These are phyloP conservation scores for Tricholoma hemisulphureum DNA, from an alignment of 768 basidiomycete genomes.

Conservation along the genomic window DNA sequence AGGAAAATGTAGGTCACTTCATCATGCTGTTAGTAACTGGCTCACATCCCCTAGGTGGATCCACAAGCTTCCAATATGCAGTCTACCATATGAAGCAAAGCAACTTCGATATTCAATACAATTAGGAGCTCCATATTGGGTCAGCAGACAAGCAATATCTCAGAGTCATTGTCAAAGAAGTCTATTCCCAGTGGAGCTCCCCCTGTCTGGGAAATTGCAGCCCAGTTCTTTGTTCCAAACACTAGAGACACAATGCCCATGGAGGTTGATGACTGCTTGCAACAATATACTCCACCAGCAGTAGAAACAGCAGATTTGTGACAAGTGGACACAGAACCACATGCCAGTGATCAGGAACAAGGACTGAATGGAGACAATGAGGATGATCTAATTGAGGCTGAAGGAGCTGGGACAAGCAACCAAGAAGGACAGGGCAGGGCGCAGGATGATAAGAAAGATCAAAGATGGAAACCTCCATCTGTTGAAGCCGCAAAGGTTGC, in stretches of 20 bases:
- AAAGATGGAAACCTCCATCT: slow-evolving; percentile 1
- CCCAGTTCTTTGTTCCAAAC: not conserved
- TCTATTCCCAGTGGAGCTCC: not conserved
- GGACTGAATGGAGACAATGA: not conserved
- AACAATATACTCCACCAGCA: too few species aligned
- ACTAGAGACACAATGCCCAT: not conserved
- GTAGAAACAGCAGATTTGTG: too few species aligned
- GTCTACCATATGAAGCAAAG: not conserved
- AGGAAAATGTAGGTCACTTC: not conserved
- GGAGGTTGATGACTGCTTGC: not conserved
- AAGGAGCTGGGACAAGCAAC: not conserved
- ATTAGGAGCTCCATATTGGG: not conserved
- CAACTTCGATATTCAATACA: not conserved
- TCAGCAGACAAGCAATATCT: not conserved
- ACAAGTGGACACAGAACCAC: not conserved
- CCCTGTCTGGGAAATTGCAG: not conserved
- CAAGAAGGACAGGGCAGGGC: not conserved
- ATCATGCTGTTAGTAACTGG: not conserved
- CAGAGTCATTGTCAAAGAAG: not conserved
- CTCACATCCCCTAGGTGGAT: not conserved
- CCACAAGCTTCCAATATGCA: not conserved
- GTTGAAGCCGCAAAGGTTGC: not conserved
- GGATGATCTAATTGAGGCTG: not conserved
- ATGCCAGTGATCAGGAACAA: not conserved
- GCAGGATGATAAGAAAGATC: slow-evolving; percentile 5